These are phyloP conservation scores for Mollisia scopiformis DNA, from an alignment of 2,329 filamentous ascomycete species.

Conservation along the genomic window DNA sequence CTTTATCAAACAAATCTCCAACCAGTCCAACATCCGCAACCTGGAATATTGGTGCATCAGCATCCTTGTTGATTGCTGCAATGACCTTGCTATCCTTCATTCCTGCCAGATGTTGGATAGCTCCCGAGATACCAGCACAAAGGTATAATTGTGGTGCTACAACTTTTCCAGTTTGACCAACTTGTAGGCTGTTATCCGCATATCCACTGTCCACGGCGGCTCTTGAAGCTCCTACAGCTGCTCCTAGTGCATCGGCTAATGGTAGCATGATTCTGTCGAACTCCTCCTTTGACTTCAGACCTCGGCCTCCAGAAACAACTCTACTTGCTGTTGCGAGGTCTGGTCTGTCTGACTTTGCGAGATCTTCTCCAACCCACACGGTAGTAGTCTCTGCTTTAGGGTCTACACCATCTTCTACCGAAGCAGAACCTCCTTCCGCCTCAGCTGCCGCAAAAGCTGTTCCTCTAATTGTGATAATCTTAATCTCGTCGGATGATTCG, in stretches of 20 bases:
- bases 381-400: slow-evolving; percentile 73
- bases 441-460: slow-evolving; percentile 85
- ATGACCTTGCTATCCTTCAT: slow-evolving; percentile 99
- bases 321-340: slow-evolving; percentile 87
- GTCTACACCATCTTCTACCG: slow-evolving; percentile 81
- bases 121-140: slow-evolving; percentile 93
- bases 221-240: slow-evolving; percentile 93
- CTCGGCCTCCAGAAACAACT: slow-evolving; percentile 92
- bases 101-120: slow-evolving; percentile 96
- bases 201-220: slow-evolving; percentile 97
- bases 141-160: slow-evolving; percentile 95
- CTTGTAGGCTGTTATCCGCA: slow-evolving; percentile 96
- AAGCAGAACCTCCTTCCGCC: slow-evolving; percentile 71
- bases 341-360: slow-evolving; percentile 90
- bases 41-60: slow-evolving; percentile 97
- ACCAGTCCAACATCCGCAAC: slow-evolving; percentile 95
- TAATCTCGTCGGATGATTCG: slow-evolving; percentile 82
- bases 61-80: slow-evolving; percentile 97
- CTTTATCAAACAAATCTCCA: slow-evolving; percentile 92
- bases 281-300: slow-evolving; percentile 96
- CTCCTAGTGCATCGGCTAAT: slow-evolving; percentile 87
- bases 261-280: slow-evolving; percentile 93
- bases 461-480: slow-evolving; percentile 89
- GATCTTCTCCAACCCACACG: slow-evolving; percentile 93
- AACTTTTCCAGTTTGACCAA: slow-evolving; percentile 98